Percentiles rank a stretch among this genome's conserved stretches.
phyloP scores from a whole-genome alignment of 2,329 filamentous ascomycete species.

The Ilyonectria robusta region DNA sequence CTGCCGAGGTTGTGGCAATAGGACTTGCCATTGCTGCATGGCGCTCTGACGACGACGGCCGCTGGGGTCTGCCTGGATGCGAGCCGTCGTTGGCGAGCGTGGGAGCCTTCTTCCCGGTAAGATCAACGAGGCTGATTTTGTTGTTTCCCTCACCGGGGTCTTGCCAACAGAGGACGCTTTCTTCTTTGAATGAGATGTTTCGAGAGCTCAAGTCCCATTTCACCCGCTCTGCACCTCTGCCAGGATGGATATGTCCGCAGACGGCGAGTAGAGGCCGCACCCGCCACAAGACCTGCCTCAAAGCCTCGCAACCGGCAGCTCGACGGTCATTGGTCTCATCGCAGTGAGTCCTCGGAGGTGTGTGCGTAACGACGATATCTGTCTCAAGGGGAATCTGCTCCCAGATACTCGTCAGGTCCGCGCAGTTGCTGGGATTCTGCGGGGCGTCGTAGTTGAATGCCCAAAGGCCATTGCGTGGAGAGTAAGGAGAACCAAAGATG shows the following conservation, averaged over 20 bases:
- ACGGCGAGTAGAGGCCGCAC: constrained; percentile 76
- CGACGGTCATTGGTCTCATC: constrained; percentile 62
- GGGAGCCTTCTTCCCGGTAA: constrained; percentile 62
- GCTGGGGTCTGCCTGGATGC: constrained; percentile 35
- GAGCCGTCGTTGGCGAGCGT: constrained; percentile 65
- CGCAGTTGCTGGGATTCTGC: constrained; percentile 29
- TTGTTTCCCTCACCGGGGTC: constrained; percentile 69
- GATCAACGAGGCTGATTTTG: constrained; percentile 75
- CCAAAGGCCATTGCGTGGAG: constrained; percentile 71
- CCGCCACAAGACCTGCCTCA: constrained; percentile 70
- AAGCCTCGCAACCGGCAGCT: constrained; percentile 71
- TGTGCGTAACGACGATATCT: constrained; percentile 80
- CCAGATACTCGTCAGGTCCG: constrained; percentile 67
- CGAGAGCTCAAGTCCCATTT: constrained; percentile 67
- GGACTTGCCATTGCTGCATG: constrained; percentile 15
- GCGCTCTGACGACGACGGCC: constrained; percentile 6
- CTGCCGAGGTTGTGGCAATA: background rate
- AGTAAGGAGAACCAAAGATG: constrained; percentile 80
- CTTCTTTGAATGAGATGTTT: constrained; percentile 62
- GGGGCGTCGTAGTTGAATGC: constrained; percentile 74
- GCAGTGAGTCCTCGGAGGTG: constrained; percentile 72
- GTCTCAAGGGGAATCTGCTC: constrained; percentile 70
- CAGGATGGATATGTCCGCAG: constrained; percentile 81
- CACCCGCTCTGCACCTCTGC: constrained; percentile 74
- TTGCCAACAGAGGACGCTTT: constrained; percentile 63